Evolutionary conservation across 331 rosid species (phyloP), one percentile per base, ranked within the genome.

Genomic region (Telfairia occidentalis): DNA sequence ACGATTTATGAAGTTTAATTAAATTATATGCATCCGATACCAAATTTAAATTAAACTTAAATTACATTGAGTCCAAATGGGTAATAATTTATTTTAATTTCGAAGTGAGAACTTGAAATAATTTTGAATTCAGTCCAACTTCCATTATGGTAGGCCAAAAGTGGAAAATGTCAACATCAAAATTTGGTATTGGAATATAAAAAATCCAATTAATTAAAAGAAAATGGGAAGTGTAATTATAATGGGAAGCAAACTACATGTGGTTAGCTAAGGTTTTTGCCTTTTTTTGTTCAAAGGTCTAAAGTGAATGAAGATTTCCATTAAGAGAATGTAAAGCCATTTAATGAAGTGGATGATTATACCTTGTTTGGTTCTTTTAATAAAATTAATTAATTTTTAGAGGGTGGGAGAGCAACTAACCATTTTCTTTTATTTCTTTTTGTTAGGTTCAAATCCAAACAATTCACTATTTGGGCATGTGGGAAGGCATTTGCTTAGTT

Each of bases 401-500:
- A 63, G 70, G 26, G 45, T 61, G 28, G 38, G 8, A 26, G 7
- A n/a, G 4, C 49, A 65, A 37, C 49, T 35, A 8, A 65, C 29
- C 50, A 37, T 18, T 3, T 34, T 7, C 46, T 61, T 63, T 32
- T 9, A n/a, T 63, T 34, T 35, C 16, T 35, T 34, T 64, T 64
- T 34, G 28, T 64, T 35, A 34, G 71, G 48, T 64, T n/a, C 7
- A 64, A 35, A 64, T 5, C 26, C 12, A 32, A 60, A 32, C 21
- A 30, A 32, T 42, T 5, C 42, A 60, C 69, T 60, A 60, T 60
- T 60, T 60, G 69, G 43, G 69, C 69, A 60, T 60, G 69, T 60
- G 67, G 67, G 43, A 60, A 15, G 67, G 5, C 34, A n/a, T 5
- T 13, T 30, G 43, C 69, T 60, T 60, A 60, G 69, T 60, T 60